Evolutionary conservation across 2,329 filamentous ascomycete genomes (phyloP).

Genomic region (Trichophyton simii): DNA sequence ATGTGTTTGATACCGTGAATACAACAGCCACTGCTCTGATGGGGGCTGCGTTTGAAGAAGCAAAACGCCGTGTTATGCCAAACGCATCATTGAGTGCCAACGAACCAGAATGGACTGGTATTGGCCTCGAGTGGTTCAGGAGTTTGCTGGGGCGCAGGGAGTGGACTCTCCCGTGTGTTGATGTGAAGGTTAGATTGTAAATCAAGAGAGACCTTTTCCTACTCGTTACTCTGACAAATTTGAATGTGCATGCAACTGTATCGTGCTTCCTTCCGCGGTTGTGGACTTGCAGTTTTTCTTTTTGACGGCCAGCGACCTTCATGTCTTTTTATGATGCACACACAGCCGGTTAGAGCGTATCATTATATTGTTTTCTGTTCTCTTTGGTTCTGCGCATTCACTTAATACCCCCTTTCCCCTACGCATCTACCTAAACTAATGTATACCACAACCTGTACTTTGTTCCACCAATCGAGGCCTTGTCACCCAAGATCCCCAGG

Average conservation of each 20-base stretch:
- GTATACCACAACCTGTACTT: no score
- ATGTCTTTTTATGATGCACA: neutral
- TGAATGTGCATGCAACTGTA: neutral
- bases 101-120: conserved; percentile 56
- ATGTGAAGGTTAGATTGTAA: conserved; percentile 70
- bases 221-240: neutral
- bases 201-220: neutral
- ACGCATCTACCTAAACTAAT: no score
- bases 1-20: conserved; percentile 43
- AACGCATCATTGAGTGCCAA: conserved; percentile 24
- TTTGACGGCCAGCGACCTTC: neutral
- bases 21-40: conserved; percentile 57
- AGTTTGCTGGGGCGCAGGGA: conserved; percentile 70
- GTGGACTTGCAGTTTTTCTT: neutral
- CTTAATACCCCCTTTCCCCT: no score
- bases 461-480: no score
- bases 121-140: conserved; percentile 76
- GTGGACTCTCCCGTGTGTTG: conserved; percentile 83
- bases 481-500: no score
- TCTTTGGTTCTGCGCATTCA: no score
- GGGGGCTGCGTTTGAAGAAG: conserved; percentile 53
- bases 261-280: no score
- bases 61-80: conserved; percentile 30
- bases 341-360: neutral
- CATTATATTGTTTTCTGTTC: neutral